Evolutionary conservation across 139 green algal genomes (phyloP).

Genomic region (Micractinium conductrix): DNA sequence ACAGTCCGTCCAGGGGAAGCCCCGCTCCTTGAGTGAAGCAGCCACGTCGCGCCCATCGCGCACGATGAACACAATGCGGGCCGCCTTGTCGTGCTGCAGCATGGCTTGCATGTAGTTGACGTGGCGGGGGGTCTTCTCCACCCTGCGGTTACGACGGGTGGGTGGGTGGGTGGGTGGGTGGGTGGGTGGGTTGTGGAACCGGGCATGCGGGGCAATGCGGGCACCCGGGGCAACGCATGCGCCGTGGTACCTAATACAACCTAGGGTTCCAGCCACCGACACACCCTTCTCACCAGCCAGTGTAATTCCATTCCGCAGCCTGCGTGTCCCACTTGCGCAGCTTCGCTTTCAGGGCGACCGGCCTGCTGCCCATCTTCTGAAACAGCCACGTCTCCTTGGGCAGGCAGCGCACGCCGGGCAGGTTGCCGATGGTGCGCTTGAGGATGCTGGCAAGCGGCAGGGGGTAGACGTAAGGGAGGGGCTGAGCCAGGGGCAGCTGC

Average conservation of each 20-base stretch:
- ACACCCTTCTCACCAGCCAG: not conserved
- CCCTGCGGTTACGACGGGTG: not conserved
- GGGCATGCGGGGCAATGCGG: not conserved
- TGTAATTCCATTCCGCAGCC: not conserved
- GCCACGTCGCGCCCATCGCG: constrained; percentile 34
- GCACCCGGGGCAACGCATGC: too few species aligned
- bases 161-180: not conserved
- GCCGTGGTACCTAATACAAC: not conserved
- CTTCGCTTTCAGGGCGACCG: not conserved
- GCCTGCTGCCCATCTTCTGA: constrained; percentile 2
- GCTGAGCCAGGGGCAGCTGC: too few species aligned
- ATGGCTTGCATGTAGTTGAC: constrained; percentile 8
- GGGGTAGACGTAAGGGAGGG: too few species aligned
- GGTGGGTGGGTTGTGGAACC: not conserved
- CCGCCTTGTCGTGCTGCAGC: not conserved
- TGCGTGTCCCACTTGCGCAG: not conserved
- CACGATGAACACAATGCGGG: constrained; percentile 2
- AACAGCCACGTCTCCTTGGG: constrained; percentile 24
- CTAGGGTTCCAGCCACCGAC: not conserved
- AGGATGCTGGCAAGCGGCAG: too few species aligned
- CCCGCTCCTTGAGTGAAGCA: constrained; percentile 9
- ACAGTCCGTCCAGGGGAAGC: not conserved
- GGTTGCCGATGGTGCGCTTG: constrained; percentile 24
- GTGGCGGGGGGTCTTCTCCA: constrained; percentile 38
- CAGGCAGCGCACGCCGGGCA: constrained; percentile 23